Percentiles rank a stretch among this genome's conserved stretches.
These are phyloP conservation scores for Mesembryanthemum crystallinum DNA, from an alignment of 148 eudicot species.

Conservation along the genomic window DNA sequence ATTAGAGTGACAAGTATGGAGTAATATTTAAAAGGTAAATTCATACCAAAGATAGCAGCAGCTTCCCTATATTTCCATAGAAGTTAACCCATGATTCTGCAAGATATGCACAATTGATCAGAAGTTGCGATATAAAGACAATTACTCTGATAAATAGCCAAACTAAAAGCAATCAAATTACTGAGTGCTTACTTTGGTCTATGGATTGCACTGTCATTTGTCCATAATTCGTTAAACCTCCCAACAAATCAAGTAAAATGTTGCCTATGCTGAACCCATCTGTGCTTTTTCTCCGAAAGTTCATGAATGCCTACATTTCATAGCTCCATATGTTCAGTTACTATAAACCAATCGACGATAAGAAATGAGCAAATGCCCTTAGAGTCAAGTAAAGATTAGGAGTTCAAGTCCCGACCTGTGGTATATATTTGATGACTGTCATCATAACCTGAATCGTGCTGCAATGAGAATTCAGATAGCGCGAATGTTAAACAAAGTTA, in stretches of 20 bases:
- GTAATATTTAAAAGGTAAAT: neutral
- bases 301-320: constrained; percentile 61
- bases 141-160: neutral
- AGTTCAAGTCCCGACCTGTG: constrained; percentile 53
- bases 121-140: neutral
- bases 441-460: constrained; percentile 82
- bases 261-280: constrained; percentile 91
- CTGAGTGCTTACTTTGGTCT: constrained; percentile 84
- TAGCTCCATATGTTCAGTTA: too few relatives aligned
- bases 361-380: too few relatives aligned
- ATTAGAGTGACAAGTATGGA: too few relatives aligned
- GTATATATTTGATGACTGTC: constrained; percentile 89
- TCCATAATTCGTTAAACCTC: constrained; percentile 67
- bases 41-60: constrained; percentile 81
- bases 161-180: neutral
- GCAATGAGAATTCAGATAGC: constrained; percentile 26
- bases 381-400: too few relatives aligned
- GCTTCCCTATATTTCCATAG: constrained; percentile 91
- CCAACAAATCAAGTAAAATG: constrained; percentile 76
- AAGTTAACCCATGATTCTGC: constrained; percentile 93
- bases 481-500: neutral
- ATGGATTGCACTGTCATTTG: constrained; percentile 85
- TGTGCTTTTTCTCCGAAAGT: constrained; percentile 76
- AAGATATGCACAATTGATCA: neutral
- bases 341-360: too few relatives aligned